phyloP scores from a whole-genome alignment of 2,329 filamentous ascomycete genomes.

The Kalaharituber pfeilii region DNA sequence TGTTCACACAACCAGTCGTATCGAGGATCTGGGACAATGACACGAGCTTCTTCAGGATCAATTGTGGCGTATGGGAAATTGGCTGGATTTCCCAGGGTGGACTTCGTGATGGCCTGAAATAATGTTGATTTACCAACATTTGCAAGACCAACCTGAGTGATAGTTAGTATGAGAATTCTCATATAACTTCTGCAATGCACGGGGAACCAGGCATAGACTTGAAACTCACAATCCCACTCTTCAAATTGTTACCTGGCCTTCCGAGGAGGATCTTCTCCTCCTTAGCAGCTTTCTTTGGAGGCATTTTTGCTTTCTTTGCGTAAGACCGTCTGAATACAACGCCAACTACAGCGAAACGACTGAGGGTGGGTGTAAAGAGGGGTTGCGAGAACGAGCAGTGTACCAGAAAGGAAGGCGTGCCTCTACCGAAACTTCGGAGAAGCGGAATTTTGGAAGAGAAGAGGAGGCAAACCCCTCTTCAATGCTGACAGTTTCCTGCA shows the following conservation, averaged over 20 bases:
- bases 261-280: slow-evolving; percentile 96
- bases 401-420: slow-evolving; percentile 12
- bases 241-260: slow-evolving; percentile 91
- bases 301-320: slow-evolving; percentile 58
- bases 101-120: slow-evolving; percentile 99
- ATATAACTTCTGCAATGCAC: background rate
- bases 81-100: slow-evolving; percentile 88
- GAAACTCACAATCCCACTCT: slow-evolving; percentile 75
- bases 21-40: slow-evolving; percentile 87
- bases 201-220: background rate
- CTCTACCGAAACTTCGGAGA: slow-evolving; percentile 23
- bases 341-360: slow-evolving; percentile 21
- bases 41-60: slow-evolving; percentile 91
- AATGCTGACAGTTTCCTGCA: slow-evolving; percentile 18
- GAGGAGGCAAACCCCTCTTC: slow-evolving; percentile 29
- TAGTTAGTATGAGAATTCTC: background rate
- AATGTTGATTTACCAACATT: slow-evolving; percentile 99
- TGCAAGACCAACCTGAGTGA: slow-evolving; percentile 70
- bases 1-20: slow-evolving; percentile 92
- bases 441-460: slow-evolving; percentile 37
- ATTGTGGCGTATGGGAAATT: slow-evolving; percentile 99
- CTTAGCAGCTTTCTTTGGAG: slow-evolving; percentile 79
- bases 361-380: slow-evolving; percentile 20
- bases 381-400: slow-evolving; percentile 8
- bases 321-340: slow-evolving; percentile 38